These are phyloP conservation scores for Graphilbum ipis-grandicollis DNA, from an alignment of 2,329 filamentous ascomycete genomes.

Conservation along the genomic window DNA sequence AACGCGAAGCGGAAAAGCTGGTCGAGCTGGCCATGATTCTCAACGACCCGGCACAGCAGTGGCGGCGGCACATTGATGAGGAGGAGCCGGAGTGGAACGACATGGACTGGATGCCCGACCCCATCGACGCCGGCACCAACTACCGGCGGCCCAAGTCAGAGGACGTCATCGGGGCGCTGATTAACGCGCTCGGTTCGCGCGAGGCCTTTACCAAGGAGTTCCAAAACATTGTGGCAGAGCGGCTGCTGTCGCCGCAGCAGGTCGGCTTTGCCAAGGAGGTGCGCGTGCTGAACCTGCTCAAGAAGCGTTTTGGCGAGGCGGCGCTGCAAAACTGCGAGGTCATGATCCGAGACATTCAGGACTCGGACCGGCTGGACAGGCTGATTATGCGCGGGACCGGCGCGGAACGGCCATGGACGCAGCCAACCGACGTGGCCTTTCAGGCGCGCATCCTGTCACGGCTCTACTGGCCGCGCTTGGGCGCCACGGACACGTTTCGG, in stretches of 20 bases:
- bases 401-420: conserved; percentile 4
- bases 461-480: conserved; percentile 80
- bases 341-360: conserved; percentile 86
- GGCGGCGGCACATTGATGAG: conserved; percentile 35
- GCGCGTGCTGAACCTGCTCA: conserved; percentile 70
- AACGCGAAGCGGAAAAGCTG: conserved; percentile 23
- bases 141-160: conserved; percentile 79
- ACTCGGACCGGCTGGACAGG: conserved; percentile 59
- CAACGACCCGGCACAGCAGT: conserved; percentile 38
- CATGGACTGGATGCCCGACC: conserved; percentile 84
- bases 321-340: conserved; percentile 88
- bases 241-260: conserved; percentile 51
- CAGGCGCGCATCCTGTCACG: conserved; percentile 79
- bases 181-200: conserved; percentile 73
- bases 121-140: conserved; percentile 80
- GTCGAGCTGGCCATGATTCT: conserved; percentile 52
- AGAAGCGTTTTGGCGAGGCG: conserved; percentile 71
- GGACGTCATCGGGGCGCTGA: conserved; percentile 78
- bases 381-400: conserved; percentile 31
- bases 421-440: no score
- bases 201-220: conserved; percentile 92
- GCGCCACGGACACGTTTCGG: conserved; percentile 49
- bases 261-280: conserved; percentile 61
- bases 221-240: conserved; percentile 72
- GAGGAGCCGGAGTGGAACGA: conserved; percentile 79